Percentiles rank a stretch among this genome's conserved stretches.
Evolutionary conservation across 208 protist species (phyloP).

Genomic region (Willaertia magna): DNA sequence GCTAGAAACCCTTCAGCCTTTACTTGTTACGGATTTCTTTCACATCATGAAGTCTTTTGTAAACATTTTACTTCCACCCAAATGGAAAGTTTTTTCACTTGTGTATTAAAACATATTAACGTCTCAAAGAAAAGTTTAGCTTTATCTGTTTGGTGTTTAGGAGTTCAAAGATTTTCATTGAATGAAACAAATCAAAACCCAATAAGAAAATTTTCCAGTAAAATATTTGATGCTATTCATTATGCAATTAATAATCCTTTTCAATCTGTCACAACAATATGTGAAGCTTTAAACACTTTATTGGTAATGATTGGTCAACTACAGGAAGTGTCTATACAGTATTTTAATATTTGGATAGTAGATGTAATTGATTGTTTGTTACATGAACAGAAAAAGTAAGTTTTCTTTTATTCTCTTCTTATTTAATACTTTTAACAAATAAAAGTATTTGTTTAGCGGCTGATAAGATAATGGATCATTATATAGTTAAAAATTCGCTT

Average conservation of each 20-base stretch:
- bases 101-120: not conserved
- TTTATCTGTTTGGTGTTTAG: not conserved
- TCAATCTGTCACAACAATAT: not conserved
- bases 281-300: not conserved
- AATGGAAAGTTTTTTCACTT: not conserved
- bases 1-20: not conserved
- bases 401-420: not conserved
- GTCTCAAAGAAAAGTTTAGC: not conserved
- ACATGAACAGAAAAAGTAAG: not conserved
- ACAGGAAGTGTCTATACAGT: not conserved
- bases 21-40: not conserved
- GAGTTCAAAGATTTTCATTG: not conserved
- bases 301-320: not conserved
- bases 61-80: not conserved
- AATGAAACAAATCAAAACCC: not conserved
- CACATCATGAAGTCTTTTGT: not conserved
- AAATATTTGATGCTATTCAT: not conserved
- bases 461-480: not conserved
- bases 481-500: not conserved
- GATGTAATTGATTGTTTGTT: not conserved
- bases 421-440: too few relatives aligned
- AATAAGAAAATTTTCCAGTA: not conserved
- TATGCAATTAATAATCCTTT: not conserved
- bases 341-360: not conserved
- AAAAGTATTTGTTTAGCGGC: not conserved